Base-by-base conservation (phyloP, 78 protist species). In the Guillardia theta region DNA sequence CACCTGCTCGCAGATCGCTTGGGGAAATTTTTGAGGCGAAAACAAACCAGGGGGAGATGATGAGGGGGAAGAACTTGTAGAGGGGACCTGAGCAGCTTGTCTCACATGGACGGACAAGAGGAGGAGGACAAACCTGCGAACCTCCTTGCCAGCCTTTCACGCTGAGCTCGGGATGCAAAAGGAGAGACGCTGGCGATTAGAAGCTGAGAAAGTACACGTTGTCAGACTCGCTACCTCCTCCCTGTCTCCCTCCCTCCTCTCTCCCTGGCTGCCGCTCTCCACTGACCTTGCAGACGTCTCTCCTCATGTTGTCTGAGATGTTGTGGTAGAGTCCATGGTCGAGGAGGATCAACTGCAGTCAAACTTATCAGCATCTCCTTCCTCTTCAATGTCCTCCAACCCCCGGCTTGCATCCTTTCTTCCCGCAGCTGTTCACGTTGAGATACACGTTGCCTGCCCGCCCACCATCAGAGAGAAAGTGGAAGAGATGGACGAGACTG, bases 271-370 rank as follows among this genome's bases (percentile, higher is more conserved):
- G 64, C 64, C 64, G 64, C 64, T 19, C 15, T 15, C 64, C 15
- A 19, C 64, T 21, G 64, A n/a, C n/a, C 87, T 6, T 4, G 90
- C 90, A 78, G 33, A 78, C 53, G 50, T 78, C 90, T 30, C 90
- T 46, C 48, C 90, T 46, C 90, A 43, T 78, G 50, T 46, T 5
- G 48, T 78, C 90, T 5, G 50, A 36, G 41, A 78, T 30, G 41
- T 9, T 18, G 90, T 78, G 90, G 90, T 78, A 78, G 53, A 78
- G 90, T 36, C 90, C 90, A 36, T 78, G 90, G 21, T 78, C 90
- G 37, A 43, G 50, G 12, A 70, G 39, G 39, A 70, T 27, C 87
- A 36, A 43, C 41, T 70, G 45, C 87, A 10, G n/a, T n/a, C n/a
- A n/a, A n/a, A n/a, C n/a, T n/a, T n/a, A n/a, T n/a, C n/a, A n/a